Conservation (phyloP, 2,329 filamentous ascomycete genomes). For the Hymenotorrendiella dingleyae region DNA sequence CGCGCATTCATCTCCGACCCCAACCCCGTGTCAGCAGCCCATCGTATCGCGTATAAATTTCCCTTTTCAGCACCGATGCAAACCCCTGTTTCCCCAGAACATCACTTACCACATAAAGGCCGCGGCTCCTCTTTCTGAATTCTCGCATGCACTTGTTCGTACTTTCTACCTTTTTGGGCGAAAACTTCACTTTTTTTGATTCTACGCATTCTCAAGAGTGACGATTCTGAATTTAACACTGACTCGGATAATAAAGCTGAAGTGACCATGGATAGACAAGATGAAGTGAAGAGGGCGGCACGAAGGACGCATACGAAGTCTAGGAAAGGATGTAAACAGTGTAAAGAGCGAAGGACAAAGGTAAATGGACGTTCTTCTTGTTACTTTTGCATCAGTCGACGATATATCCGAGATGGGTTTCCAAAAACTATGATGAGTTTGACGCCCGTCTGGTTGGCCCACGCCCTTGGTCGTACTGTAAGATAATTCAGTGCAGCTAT, state of each 20-base stretch:
- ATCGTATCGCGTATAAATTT: slow-evolving; percentile 2
- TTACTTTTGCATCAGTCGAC: neutral
- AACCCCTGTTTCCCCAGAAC: neutral
- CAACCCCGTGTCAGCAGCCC: no score
- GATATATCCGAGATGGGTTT: neutral
- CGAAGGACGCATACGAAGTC: slow-evolving; percentile 12
- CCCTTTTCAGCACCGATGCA: neutral
- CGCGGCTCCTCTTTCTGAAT: no score
- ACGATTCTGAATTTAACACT: neutral
- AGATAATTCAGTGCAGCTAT: neutral
- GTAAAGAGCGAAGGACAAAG: slow-evolving; percentile 13
- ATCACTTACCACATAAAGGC: neutral
- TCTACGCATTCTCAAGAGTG: no score
- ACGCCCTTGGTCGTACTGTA: neutral
- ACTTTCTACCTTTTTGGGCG: neutral
- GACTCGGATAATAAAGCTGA: neutral
- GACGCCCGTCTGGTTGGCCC: neutral
- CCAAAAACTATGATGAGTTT: neutral
- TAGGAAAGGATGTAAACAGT: slow-evolving; percentile 13
- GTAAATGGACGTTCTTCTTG: neutral
- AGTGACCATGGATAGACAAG: neutral
- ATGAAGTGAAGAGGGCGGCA: slow-evolving; percentile 4
- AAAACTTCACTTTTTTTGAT: neutral
- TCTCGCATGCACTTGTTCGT: no score
- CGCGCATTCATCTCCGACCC: neutral